Evolutionary conservation across 495 filamentous ascomycete species (phyloP).

Genomic region (Daldinia decipiens): DNA sequence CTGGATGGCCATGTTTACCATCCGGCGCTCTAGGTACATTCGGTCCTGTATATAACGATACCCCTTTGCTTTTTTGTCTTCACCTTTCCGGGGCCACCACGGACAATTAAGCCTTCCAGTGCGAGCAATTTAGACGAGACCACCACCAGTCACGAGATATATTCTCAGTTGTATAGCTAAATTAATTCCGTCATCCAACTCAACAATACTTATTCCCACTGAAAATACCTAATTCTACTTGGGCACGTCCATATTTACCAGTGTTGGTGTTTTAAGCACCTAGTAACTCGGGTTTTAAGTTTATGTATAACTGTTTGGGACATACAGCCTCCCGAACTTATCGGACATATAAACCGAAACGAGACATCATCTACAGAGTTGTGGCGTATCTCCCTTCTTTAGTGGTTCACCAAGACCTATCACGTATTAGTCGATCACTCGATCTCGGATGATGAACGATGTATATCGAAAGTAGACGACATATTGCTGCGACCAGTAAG

Average conservation of each 20-base stretch:
- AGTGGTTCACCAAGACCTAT: neutral
- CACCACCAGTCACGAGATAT: slow-evolving; percentile 35
- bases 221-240: neutral
- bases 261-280: neutral
- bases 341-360: neutral
- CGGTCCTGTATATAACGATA: slow-evolving; percentile 49
- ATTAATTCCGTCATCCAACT: slow-evolving; percentile 40
- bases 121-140: slow-evolving; percentile 29
- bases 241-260: neutral
- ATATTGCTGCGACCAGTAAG: neutral
- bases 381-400: neutral
- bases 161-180: slow-evolving; percentile 50
- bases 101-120: slow-evolving; percentile 23
- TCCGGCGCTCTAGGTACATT: slow-evolving; percentile 38
- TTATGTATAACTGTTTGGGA: neutral
- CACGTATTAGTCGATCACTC: neutral
- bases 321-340: neutral
- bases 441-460: neutral
- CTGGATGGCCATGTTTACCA: slow-evolving; percentile 24
- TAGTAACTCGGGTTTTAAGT: neutral
- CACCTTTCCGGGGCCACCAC: slow-evolving; percentile 23
- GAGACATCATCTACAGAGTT: neutral
- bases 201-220: neutral
- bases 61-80: slow-evolving; percentile 35
- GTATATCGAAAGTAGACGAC: no score